Evolutionary conservation across 768 basidiomycete genomes (phyloP).

Genomic region (Kwoniella shandongensis): DNA sequence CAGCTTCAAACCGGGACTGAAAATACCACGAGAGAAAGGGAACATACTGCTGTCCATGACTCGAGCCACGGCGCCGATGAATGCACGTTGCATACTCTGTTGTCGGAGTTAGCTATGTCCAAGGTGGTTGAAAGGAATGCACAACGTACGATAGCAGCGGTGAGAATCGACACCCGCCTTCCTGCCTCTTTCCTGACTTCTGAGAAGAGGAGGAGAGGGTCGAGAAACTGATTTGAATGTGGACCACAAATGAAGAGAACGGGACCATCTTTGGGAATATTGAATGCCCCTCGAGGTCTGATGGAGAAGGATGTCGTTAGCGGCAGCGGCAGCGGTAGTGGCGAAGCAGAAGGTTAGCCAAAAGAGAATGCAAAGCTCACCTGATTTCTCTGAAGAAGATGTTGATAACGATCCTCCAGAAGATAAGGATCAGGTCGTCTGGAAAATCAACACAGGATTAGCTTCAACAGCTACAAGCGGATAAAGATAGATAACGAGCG

Average conservation of each 20-base stretch:
- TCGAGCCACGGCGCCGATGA: slow-evolving; percentile 75
- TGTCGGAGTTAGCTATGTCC: neutral
- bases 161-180: slow-evolving; percentile 78
- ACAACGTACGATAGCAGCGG: slow-evolving; percentile 66
- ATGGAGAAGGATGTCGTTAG: neutral
- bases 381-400: slow-evolving; percentile 94
- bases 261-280: slow-evolving; percentile 85
- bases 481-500: slow-evolving; percentile 6
- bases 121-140: neutral
- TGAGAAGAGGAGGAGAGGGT: slow-evolving; percentile 77
- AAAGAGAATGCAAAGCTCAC: slow-evolving; percentile 20
- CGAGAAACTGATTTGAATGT: slow-evolving; percentile 92
- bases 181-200: slow-evolving; percentile 82
- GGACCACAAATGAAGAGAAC: slow-evolving; percentile 91
- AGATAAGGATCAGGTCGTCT: slow-evolving; percentile 76
- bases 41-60: slow-evolving; percentile 84
- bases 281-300: slow-evolving; percentile 86
- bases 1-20: neutral
- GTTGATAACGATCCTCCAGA: slow-evolving; percentile 80
- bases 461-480: neutral
- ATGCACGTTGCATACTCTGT: slow-evolving; percentile 71
- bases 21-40: slow-evolving; percentile 3
- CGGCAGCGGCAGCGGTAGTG: neutral
- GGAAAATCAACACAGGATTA: slow-evolving; percentile 20
- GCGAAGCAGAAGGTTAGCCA: neutral